Percentiles rank a stretch among this genome's conserved stretches.
These are phyloP conservation scores for Pachyrhizus erosus DNA, from an alignment of 306 rosid genomes.

Conservation along the genomic window DNA sequence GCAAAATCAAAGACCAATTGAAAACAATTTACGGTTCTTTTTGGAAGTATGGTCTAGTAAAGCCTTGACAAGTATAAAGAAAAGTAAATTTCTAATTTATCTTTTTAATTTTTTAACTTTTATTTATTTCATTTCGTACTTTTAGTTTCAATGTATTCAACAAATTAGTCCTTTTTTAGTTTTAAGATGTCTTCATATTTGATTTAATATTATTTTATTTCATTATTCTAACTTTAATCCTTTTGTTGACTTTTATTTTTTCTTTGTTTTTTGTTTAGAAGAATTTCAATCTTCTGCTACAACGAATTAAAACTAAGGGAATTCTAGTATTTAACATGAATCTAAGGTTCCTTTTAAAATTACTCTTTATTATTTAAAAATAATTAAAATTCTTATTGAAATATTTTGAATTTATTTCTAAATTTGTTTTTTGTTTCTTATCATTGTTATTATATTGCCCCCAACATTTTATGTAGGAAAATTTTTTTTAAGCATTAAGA, in stretches of 20 bases:
- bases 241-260: too few species aligned
- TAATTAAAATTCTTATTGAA: neutral
- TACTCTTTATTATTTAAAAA: too few species aligned
- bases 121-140: neutral
- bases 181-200: neutral
- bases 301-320: neutral
- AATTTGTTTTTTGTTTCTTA: too few species aligned
- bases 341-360: too few species aligned
- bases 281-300: neutral
- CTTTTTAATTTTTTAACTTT: neutral
- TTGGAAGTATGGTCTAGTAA: conserved; percentile 25
- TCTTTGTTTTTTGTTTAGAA: neutral
- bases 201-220: neutral
- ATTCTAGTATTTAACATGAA: too few species aligned
- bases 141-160: neutral
- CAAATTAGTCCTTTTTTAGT: neutral
- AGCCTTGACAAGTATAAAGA: neutral
- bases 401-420: neutral
- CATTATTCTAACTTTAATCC: too few species aligned
- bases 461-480: too few species aligned
- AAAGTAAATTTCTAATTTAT: neutral
- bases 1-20: conserved; percentile 12
- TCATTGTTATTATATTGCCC: neutral
- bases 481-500: too few species aligned
- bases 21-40: conserved; percentile 15